Evolutionary conservation across 352 stramenopile species (phyloP), one percentile per base, ranked within the genome.

Genomic region (Pythium insidiosum): DNA sequence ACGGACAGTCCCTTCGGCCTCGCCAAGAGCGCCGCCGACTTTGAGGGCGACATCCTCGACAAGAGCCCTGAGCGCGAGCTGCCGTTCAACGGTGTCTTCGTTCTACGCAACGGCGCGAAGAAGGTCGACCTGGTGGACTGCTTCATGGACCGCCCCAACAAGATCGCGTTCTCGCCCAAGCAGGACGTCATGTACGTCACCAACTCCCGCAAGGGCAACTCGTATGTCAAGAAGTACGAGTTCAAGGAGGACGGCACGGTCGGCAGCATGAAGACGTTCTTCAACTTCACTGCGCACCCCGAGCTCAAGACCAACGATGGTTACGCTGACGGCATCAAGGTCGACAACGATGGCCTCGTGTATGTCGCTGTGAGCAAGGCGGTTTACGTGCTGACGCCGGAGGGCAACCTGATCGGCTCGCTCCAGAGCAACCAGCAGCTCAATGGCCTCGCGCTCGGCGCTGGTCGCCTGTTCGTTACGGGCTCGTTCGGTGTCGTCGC

Each of bases 131-230:
- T 84, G 16, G 42, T 88, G 30, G 77, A 90, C 34, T 85, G 74
- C 38, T 63, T 64, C 40, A 85, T 90, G 73, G 76, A 76, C 31
- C 74, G 77, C 9, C 77, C 77, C n/a, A 87, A 87, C 61, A 86
- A 87, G 58, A 86, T 90, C 29, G 77, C 77, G 16, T 88, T 90
- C 47, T 85, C 74, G 16, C 74, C 77, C 6, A 47, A 71, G 24
- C 58, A 84, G 35, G 68, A 86, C 48, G 51, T 70, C 31, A 82
- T 90, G 69, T 90, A 90, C 61, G 68, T 88, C 43, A 84, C 68
- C 21, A 90, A 90, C 63, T 82, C 77, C 45, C 72, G 78, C 50
- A 80, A 71, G 56, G 61, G 60, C 49, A 77, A 88, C 58, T 80
- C 77, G 43, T 90, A 88, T 56, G 56, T 90, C 18, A 90, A 90